A percentile compares a stretch with the other conserved stretches of the same genome.
Conservation (phyloP, 257 asterid genomes). For the Penstemon newberryi region DNA sequence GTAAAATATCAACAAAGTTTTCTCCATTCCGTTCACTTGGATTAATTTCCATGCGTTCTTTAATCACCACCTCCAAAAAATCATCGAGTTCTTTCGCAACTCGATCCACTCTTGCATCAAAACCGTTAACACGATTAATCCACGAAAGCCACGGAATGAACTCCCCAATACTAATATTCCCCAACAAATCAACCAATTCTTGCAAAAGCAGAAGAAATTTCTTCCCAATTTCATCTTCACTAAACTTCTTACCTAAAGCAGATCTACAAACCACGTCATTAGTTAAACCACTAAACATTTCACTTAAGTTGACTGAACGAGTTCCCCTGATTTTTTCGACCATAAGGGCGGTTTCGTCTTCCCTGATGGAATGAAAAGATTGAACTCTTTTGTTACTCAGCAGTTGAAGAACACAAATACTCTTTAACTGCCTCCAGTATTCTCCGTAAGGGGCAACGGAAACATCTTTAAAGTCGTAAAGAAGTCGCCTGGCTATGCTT, state of each 20-base stretch:
- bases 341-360: slow-evolving; percentile 33
- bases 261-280: slow-evolving; percentile 34
- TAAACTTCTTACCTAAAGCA: slow-evolving; percentile 33
- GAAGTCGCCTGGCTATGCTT: slow-evolving; percentile 19
- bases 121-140: no score
- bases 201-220: slow-evolving; percentile 13
- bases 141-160: not conserved
- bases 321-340: slow-evolving; percentile 21
- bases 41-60: no score
- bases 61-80: no score
- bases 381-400: not conserved
- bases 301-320: slow-evolving; percentile 28
- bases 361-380: slow-evolving; percentile 26
- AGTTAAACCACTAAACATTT: slow-evolving; percentile 19
- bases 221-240: slow-evolving; percentile 31
- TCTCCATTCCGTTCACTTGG: no score
- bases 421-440: no score
- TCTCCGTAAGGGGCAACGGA: no score
- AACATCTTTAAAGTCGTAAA: slow-evolving; percentile 28
- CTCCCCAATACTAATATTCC: slow-evolving; percentile 17
- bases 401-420: no score
- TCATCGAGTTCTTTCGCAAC: no score
- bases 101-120: no score
- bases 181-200: slow-evolving; percentile 32
- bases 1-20: no score